Percentiles rank a stretch among this genome's conserved stretches.
These are phyloP conservation scores for Haematococcus lacustris DNA, from an alignment of 139 green algal species.

Conservation along the genomic window DNA sequence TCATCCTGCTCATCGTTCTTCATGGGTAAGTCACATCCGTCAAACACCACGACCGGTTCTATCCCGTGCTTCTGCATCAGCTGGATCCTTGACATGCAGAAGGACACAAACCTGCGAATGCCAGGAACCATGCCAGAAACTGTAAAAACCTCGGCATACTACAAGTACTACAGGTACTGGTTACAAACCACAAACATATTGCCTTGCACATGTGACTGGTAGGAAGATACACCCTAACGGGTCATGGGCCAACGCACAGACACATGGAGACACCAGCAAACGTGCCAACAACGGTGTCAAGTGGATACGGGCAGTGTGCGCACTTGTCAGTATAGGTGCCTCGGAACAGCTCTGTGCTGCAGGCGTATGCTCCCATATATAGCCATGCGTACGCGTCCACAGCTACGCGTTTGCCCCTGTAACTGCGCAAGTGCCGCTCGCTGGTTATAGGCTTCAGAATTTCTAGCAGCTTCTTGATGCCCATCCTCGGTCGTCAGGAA, in stretches of 20 bases:
- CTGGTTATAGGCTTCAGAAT: constrained; percentile 64
- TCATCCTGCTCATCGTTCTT: constrained; percentile 81
- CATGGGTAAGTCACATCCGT: constrained; percentile 83
- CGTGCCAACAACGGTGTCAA: neutral
- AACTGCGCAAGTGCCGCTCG: constrained; percentile 62
- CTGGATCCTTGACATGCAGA: constrained; percentile 79
- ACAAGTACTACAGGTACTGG: neutral
- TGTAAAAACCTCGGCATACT: neutral
- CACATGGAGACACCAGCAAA: neutral
- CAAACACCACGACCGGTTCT: constrained; percentile 85
- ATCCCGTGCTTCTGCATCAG: constrained; percentile 69
- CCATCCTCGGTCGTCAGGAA: too few species aligned
- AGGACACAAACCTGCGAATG: constrained; percentile 71
- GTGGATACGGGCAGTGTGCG: constrained; percentile 1
- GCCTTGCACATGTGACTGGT: neutral
- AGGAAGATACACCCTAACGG: too few species aligned
- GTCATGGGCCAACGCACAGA: neutral
- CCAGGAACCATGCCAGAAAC: too few species aligned
- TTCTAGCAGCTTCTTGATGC: constrained; percentile 77
- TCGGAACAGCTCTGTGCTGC: constrained; percentile 77
- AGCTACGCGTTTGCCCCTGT: constrained; percentile 69
- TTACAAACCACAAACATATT: neutral
- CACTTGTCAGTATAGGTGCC: constrained; percentile 66
- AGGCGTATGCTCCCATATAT: constrained; percentile 85
- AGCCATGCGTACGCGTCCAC: constrained; percentile 94